These are phyloP conservation scores for Colletotrichum endophyticum DNA, from an alignment of 2,329 filamentous ascomycete genomes.

Conservation along the genomic window DNA sequence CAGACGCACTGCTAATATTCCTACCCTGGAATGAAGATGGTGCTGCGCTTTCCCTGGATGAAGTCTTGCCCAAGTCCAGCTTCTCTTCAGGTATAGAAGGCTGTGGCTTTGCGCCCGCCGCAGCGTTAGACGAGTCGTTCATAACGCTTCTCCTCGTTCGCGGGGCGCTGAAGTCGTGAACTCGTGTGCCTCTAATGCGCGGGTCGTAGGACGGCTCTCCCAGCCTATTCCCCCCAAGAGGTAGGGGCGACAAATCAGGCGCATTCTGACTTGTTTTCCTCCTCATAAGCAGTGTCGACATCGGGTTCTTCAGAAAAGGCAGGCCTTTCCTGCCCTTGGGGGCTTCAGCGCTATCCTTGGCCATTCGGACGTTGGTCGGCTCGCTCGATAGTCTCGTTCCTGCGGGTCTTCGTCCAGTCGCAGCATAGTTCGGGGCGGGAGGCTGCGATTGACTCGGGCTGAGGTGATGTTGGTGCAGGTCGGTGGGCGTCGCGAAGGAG, in stretches of 20 bases:
- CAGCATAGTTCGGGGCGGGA: conserved; percentile 9
- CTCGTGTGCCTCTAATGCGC: conserved; percentile 65
- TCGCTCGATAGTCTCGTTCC: conserved; percentile 46
- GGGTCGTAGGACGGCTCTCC: conserved; percentile 63
- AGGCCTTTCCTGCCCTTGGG: conserved; percentile 57
- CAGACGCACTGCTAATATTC: conserved; percentile 34
- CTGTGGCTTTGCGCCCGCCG: not conserved
- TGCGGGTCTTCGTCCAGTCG: conserved; percentile 46
- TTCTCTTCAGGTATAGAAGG: conserved; percentile 6
- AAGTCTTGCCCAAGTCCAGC: conserved; percentile 21
- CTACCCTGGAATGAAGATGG: not conserved
- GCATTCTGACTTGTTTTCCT: conserved; percentile 58
- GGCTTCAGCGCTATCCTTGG: conserved; percentile 38
- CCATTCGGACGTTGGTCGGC: conserved; percentile 32
- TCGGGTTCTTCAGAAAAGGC: conserved; percentile 64
- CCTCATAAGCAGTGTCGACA: conserved; percentile 63
- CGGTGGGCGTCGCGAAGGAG: conserved; percentile 56
- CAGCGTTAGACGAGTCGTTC: conserved; percentile 20
- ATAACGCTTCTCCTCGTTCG: conserved; percentile 48
- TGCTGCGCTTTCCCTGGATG: conserved; percentile 23
- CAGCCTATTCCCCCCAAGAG: conserved; percentile 37
- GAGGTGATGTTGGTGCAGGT: conserved; percentile 38
- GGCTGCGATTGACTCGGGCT: not conserved
- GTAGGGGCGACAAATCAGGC: conserved; percentile 46
- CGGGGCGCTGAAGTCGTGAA: conserved; percentile 71